Evolutionary conservation across 257 asterid species (phyloP).

Genomic region (Solanum chilense): DNA sequence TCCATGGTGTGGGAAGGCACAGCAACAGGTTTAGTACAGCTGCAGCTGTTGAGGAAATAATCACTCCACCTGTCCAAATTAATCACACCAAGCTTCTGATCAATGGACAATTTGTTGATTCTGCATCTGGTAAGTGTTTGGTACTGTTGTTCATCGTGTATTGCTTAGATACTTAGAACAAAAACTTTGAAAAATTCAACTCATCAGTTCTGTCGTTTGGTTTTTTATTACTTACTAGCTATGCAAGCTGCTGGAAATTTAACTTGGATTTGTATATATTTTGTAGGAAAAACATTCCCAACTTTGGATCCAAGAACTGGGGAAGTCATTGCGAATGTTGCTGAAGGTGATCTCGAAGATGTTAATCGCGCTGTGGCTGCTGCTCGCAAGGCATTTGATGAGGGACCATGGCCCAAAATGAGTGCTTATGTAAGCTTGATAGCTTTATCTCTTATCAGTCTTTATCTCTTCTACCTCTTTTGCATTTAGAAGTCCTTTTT

Average conservation of each 20-base stretch:
- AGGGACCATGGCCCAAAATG: slow-evolving; percentile 90
- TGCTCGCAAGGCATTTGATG: slow-evolving; percentile 78
- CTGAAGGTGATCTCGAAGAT: slow-evolving; percentile 72
- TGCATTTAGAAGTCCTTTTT: not conserved
- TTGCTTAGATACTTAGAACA: no score
- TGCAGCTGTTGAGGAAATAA: slow-evolving; percentile 39
- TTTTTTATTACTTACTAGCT: not conserved
- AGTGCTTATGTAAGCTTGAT: slow-evolving; percentile 45
- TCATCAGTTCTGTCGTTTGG: not conserved
- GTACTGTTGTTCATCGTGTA: not conserved
- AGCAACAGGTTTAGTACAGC: slow-evolving; percentile 35
- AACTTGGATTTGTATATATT: not conserved
- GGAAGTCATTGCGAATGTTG: slow-evolving; percentile 59
- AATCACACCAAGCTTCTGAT: slow-evolving; percentile 60
- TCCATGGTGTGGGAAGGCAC: slow-evolving; percentile 20
- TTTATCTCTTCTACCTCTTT: not conserved
- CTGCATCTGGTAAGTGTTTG: slow-evolving; percentile 58
- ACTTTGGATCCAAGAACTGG: slow-evolving; percentile 70
- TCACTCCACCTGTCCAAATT: slow-evolving; percentile 40
- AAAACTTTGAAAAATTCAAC: not conserved
- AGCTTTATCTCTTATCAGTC: not conserved
- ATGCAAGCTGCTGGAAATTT: not conserved
- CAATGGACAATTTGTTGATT: slow-evolving; percentile 66
- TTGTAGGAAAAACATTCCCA: slow-evolving; percentile 66
- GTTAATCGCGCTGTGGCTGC: slow-evolving; percentile 65